Evolutionary conservation across 352 stramenopile genomes (phyloP).

Genomic region (Phytophthora europaea): DNA sequence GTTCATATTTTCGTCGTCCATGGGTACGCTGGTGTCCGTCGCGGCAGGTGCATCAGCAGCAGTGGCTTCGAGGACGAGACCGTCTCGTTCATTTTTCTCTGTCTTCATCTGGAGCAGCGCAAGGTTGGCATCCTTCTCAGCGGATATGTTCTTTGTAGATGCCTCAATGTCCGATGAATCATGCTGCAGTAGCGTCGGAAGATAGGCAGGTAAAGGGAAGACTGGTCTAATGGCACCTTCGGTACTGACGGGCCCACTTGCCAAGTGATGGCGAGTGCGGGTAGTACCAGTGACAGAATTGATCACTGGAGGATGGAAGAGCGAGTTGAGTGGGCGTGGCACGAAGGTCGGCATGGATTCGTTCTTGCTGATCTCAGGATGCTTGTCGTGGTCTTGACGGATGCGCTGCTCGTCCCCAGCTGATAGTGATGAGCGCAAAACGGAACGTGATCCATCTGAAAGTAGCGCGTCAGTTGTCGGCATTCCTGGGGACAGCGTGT

Average conservation of each 20-base stretch:
- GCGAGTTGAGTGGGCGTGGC: slow-evolving; percentile 31
- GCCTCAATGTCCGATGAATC: not conserved
- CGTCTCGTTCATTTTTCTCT: slow-evolving; percentile 30
- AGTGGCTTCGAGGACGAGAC: slow-evolving; percentile 22
- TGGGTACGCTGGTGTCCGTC: slow-evolving; percentile 33
- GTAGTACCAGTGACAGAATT: slow-evolving; percentile 16
- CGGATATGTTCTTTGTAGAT: slow-evolving; percentile 15
- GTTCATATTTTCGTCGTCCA: slow-evolving; percentile 83
- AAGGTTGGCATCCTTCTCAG: slow-evolving; percentile 9
- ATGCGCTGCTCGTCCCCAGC: slow-evolving; percentile 22
- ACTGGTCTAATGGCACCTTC: slow-evolving; percentile 16
- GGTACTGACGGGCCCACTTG: slow-evolving; percentile 8
- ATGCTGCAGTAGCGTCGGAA: slow-evolving; percentile 21
- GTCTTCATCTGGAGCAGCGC: slow-evolving; percentile 35
- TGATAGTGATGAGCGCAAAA: slow-evolving; percentile 19
- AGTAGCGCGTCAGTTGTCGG: slow-evolving; percentile 17
- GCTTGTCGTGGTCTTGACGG: slow-evolving; percentile 27
- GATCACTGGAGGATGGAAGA: slow-evolving; percentile 22
- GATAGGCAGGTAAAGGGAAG: slow-evolving; percentile 34
- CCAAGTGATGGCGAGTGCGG: slow-evolving; percentile 23
- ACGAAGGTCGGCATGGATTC: slow-evolving; percentile 34
- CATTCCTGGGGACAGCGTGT: slow-evolving; percentile 1
- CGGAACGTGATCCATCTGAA: slow-evolving; percentile 7
- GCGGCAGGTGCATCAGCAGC: slow-evolving; percentile 1
- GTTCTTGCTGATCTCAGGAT: slow-evolving; percentile 13